Evolutionary conservation across 1,284 basidiomycete species (phyloP).

Genomic region (Leccinum laetum): DNA sequence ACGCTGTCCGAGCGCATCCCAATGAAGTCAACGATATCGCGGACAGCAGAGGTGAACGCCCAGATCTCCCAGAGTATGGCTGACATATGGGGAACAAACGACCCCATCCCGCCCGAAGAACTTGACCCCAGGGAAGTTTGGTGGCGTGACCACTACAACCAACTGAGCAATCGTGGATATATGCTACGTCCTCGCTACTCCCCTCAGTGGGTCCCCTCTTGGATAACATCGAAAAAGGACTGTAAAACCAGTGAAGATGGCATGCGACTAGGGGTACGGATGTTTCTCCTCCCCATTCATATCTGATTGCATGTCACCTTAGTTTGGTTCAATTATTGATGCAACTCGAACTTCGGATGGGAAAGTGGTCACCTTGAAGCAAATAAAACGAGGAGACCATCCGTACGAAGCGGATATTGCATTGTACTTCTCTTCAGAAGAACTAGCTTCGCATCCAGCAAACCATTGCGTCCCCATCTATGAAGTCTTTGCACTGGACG

Average conservation of each 20-base stretch:
- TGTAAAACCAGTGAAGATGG: constrained; percentile 6
- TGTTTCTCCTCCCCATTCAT: neutral
- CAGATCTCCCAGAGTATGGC: neutral
- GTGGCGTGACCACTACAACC: constrained; percentile 17
- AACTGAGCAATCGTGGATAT: constrained; percentile 34
- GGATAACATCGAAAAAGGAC: constrained; percentile 20
- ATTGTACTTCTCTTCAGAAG: no score
- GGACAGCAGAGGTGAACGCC: neutral
- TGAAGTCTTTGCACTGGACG: neutral
- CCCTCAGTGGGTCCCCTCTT: constrained; percentile 37
- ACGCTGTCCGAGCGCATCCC: no score
- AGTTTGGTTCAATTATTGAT: fast-evolving
- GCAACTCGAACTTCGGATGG: no score
- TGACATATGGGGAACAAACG: constrained; percentile 5
- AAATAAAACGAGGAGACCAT: no score
- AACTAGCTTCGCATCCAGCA: constrained; percentile 12
- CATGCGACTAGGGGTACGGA: neutral
- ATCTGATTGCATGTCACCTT: no score
- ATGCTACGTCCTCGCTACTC: constrained; percentile 36
- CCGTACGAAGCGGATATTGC: no score
- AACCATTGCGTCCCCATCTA: no score
- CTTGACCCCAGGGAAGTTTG: constrained; percentile 12
- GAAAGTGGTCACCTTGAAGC: no score
- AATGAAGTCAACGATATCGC: neutral
- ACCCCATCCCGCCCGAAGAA: constrained; percentile 4